phyloP scores from a whole-genome alignment of 371 early-diverging fungal species.

The Mucor saturninus region DNA sequence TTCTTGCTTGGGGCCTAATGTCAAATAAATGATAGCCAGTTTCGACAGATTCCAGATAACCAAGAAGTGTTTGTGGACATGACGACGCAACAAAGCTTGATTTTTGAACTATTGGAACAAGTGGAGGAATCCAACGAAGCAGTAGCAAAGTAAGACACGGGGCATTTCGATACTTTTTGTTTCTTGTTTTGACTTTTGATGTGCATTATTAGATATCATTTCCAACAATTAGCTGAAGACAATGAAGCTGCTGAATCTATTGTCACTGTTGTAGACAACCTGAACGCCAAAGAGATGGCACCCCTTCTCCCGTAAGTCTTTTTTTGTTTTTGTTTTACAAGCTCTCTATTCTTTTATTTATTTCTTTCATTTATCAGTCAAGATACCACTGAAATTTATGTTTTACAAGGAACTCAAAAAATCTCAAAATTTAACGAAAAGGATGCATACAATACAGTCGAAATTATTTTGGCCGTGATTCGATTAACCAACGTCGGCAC shows the following conservation, averaged over 20 bases:
- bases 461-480: slow-evolving; percentile 70
- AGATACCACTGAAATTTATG: slow-evolving; percentile 24
- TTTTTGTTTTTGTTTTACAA: not conserved
- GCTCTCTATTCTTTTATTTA: not conserved
- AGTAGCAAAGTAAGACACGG: slow-evolving; percentile 56
- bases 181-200: not conserved
- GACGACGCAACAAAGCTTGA: slow-evolving; percentile 77
- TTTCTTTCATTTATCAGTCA: no score
- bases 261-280: slow-evolving; percentile 37
- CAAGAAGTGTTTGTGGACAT: slow-evolving; percentile 89
- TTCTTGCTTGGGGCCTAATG: no score
- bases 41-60: slow-evolving; percentile 88
- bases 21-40: no score
- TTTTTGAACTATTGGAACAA: slow-evolving; percentile 81
- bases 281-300: slow-evolving; percentile 25
- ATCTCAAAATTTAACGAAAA: slow-evolving; percentile 75
- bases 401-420: slow-evolving; percentile 65
- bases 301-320: slow-evolving; percentile 63
- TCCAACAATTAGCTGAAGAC: slow-evolving; percentile 76
- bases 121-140: slow-evolving; percentile 49
- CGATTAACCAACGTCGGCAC: slow-evolving; percentile 67
- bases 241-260: slow-evolving; percentile 66
- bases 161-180: not conserved
- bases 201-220: slow-evolving; percentile 69
- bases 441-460: slow-evolving; percentile 63